Evolutionary conservation across 2,329 filamentous ascomycete species (phyloP).

Genomic region (Scytalidium sp.): DNA sequence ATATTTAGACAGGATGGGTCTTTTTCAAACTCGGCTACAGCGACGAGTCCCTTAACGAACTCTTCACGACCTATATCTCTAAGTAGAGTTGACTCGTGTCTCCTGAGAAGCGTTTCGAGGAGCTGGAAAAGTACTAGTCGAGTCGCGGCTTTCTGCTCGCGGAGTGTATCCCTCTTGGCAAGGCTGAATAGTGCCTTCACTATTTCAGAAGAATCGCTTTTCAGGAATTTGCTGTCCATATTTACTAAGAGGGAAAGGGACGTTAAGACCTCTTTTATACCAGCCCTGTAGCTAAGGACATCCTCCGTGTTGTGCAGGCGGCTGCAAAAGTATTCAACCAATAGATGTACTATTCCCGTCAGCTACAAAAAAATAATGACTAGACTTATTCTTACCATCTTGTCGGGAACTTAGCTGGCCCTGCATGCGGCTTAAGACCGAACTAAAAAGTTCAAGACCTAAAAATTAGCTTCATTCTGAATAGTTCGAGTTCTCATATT

Average conservation of each 20-base stretch:
- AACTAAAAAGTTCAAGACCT: background rate
- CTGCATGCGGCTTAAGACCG: background rate
- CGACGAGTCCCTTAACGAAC: conserved; percentile 19
- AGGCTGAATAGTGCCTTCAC: conserved; percentile 12
- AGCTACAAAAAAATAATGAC: background rate
- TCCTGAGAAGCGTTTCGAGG: conserved; percentile 14
- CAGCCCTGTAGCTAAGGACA: conserved; percentile 14
- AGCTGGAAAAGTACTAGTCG: conserved; percentile 18
- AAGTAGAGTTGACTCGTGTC: conserved; percentile 4
- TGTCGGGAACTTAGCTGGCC: background rate
- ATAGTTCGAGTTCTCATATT: too few relatives aligned
- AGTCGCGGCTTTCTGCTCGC: conserved; percentile 14
- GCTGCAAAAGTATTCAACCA: conserved; percentile 18
- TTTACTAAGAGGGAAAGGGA: conserved; percentile 10
- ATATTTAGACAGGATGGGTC: conserved; percentile 20
- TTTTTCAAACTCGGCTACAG: conserved; percentile 23
- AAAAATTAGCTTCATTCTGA: background rate
- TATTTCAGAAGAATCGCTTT: conserved; percentile 13
- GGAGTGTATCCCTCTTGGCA: conserved; percentile 8
- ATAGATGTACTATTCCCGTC: conserved; percentile 1
- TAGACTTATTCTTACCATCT: background rate
- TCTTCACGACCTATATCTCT: conserved; percentile 9
- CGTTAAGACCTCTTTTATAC: conserved; percentile 14
- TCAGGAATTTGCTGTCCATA: conserved; percentile 11
- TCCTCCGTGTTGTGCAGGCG: conserved; percentile 7